Conservation (phyloP, 2,329 filamentous ascomycete species). For the Trichophaea hybrida region DNA sequence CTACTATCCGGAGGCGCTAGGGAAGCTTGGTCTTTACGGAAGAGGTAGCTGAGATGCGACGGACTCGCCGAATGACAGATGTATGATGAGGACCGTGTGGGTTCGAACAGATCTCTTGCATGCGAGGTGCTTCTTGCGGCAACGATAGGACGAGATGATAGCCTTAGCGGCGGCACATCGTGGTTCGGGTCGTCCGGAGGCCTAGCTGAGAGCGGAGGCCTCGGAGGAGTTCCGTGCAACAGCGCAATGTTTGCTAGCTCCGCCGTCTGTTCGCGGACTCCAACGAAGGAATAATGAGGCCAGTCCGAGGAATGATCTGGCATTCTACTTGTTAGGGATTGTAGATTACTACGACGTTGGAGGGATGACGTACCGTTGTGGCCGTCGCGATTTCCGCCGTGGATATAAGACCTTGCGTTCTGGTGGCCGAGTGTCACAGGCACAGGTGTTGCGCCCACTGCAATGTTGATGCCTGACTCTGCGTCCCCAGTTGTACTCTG, state of each 20-base stretch:
- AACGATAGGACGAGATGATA: conserved; percentile 3
- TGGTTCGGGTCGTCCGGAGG: conserved; percentile 1
- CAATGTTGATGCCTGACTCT: background rate
- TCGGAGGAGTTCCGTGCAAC: conserved; percentile 21
- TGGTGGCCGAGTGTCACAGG: background rate
- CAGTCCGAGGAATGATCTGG: background rate
- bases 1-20: background rate
- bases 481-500: background rate
- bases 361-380: background rate
- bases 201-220: conserved; percentile 1
- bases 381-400: background rate
- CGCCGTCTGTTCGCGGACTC: conserved; percentile 69
- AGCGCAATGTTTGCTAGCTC: conserved; percentile 74
- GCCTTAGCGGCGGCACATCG: conserved; percentile 5
- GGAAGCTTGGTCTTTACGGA: conserved; percentile 29
- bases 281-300: conserved; percentile 1
- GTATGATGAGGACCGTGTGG: conserved; percentile 37
- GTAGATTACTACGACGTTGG: background rate
- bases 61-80: conserved; percentile 30
- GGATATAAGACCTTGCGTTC: background rate
- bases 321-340: background rate
- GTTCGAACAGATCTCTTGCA: conserved; percentile 49
- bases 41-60: conserved; percentile 40
- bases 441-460: background rate
- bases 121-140: conserved; percentile 33